These are phyloP conservation scores for Cyclocybe cylindracea DNA, from an alignment of 768 basidiomycete genomes.

Conservation along the genomic window DNA sequence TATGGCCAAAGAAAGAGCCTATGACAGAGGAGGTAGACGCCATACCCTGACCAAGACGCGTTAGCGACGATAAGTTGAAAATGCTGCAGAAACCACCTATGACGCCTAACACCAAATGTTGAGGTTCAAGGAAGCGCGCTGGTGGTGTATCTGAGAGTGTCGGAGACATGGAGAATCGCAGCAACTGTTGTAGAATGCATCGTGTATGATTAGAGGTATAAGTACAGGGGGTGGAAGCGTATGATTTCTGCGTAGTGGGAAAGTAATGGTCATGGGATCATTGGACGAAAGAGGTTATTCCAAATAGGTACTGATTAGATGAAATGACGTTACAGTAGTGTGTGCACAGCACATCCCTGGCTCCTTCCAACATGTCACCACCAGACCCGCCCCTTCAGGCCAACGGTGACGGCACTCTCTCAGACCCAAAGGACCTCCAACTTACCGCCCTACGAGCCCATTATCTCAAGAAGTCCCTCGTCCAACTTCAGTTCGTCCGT, in stretches of 20 bases:
- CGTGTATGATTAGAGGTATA: no score
- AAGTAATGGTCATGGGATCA: no score
- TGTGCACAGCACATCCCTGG: background rate
- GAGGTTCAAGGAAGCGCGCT: constrained; percentile 7
- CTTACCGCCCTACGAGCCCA: constrained; percentile 92
- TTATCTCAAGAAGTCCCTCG: constrained; percentile 96
- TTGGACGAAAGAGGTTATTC: no score
- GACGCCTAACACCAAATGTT: constrained; percentile 11
- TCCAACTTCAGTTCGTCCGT: constrained; percentile 80
- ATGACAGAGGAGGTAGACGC: constrained; percentile 14
- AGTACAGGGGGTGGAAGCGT: no score
- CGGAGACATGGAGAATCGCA: constrained; percentile 6
- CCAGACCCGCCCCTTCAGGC: background rate
- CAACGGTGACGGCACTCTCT: constrained; percentile 1
- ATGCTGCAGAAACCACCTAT: constrained; percentile 2
- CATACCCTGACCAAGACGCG: constrained; percentile 8
- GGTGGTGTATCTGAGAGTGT: background rate
- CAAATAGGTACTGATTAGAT: no score
- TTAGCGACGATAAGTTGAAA: background rate
- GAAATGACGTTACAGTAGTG: no score
- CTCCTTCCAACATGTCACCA: background rate
- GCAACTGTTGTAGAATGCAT: no score
- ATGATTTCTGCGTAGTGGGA: no score
- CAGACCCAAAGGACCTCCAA: constrained; percentile 12
- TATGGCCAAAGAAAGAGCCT: constrained; percentile 31